Conservation (phyloP, 768 basidiomycete species). For the Collybia sordida region DNA sequence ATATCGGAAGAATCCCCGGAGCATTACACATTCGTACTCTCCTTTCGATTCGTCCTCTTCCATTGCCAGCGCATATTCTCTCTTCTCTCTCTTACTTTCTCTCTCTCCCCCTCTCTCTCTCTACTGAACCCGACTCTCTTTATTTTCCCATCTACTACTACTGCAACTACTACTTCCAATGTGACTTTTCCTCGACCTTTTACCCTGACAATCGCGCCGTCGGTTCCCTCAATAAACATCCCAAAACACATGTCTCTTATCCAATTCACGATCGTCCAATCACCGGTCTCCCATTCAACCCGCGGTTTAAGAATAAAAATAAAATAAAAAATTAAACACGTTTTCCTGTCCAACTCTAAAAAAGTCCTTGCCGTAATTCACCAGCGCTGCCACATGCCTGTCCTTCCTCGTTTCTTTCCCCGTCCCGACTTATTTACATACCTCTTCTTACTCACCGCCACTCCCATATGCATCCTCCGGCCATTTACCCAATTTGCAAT, state of each 20-base stretch:
- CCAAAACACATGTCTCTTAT: not conserved
- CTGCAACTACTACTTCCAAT: no score
- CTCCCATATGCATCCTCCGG: no score
- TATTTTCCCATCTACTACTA: no score
- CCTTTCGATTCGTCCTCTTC: not conserved
- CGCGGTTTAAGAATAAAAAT: no score
- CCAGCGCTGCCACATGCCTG: no score
- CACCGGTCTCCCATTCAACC: no score
- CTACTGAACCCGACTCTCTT: not conserved
- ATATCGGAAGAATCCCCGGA: conserved; percentile 11
- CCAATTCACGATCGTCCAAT: not conserved
- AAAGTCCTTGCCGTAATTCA: no score
- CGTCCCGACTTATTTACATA: no score
- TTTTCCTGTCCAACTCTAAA: conserved; percentile 10
- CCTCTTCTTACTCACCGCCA: no score
- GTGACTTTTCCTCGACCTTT: no score
- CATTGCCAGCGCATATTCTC: not conserved
- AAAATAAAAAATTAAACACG: not conserved
- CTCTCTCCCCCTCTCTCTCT: not conserved
- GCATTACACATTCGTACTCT: conserved; percentile 4
- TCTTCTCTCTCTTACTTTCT: not conserved
- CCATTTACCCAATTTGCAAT: no score
- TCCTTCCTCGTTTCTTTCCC: no score
- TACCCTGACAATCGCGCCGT: not conserved
- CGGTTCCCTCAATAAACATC: not conserved